Evolutionary conservation across 108 stramenopile species (phyloP), one percentile per base, ranked within the genome.

Genomic region (Pseudonitzschia multistriata): DNA sequence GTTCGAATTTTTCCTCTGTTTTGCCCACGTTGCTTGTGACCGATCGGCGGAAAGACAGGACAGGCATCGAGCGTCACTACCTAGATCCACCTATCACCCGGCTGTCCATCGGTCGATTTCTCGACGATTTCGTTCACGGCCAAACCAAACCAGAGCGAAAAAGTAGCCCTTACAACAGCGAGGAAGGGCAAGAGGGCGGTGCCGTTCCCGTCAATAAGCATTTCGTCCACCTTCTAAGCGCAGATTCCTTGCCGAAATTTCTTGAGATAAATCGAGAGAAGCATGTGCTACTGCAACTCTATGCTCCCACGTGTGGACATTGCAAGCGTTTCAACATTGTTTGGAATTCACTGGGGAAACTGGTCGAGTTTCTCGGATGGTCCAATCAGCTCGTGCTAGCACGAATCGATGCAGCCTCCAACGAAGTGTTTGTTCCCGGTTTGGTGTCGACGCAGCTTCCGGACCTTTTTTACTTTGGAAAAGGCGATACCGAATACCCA

Each of bases 241-340:
- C 78, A 0, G 70, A 77, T 27, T 77, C 74, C 19, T 78, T 84
- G 64, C 62, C 79, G 60, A 52, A 27, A 62, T 70, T 34, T 34
- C 71, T 35, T 72, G 77, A 27, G 67, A 6, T 27, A 19, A 45
- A 64, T 45, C 37, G 40, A 28, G 14, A 45, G 11, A 30, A 68
- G 11, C 85, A 91, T 67, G 77, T 80, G 19, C 81, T 91, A 45
- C 37, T 88, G 13, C 74, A 81, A 7, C 52, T 88, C 3, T 77
- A 83, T 52, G 60, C 84, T 30, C 79, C 83, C 0, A 82, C 85
- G 13, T 91, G 90, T 72, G 90, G 90, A 11, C 90, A 91, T 66
- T 91, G 87, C 74, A 91, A 91, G 66, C 82, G 90, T 11, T 88
- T 91, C 48, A 74, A 78, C 14, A 71, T 80, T 24, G 42, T 88